A percentile compares a stretch with the other conserved stretches of the same genome.
phyloP scores from a whole-genome alignment of 1,139 yeast genomes.

The Debaryomyces singareniensis region DNA sequence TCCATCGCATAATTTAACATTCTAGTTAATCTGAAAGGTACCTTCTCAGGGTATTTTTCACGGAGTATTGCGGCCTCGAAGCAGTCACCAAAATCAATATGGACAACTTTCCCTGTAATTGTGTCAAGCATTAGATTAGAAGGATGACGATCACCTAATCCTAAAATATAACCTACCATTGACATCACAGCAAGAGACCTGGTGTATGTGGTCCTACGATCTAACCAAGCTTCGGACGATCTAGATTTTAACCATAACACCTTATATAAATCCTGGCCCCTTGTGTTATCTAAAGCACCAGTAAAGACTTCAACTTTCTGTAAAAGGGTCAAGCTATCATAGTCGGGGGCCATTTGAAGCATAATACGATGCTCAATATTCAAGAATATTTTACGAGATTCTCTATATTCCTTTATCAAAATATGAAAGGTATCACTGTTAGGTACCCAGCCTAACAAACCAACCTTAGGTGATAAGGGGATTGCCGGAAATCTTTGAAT shows the following conservation, averaged over 20 bases:
- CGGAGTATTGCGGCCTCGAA: constrained; percentile 96
- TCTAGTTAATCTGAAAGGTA: constrained; percentile 92
- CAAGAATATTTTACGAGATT: constrained; percentile 78
- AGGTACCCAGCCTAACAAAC: constrained; percentile 94
- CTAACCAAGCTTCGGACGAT: constrained; percentile 97
- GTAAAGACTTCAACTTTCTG: constrained; percentile 97
- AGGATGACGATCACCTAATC: constrained; percentile 97
- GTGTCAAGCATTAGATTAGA: constrained; percentile 94
- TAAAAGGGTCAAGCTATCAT: constrained; percentile 77
- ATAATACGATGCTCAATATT: constrained; percentile 93
- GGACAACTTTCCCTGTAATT: constrained; percentile 90
- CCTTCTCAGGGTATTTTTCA: constrained; percentile 96
- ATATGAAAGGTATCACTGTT: constrained; percentile 96
- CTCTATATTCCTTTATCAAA: constrained; percentile 86
- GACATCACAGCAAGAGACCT: constrained; percentile 97
- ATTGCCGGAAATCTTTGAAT: constrained; percentile 90
- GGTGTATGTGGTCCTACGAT: constrained; percentile 92
- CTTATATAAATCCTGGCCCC: constrained; percentile 94
- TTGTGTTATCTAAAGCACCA: constrained; percentile 88
- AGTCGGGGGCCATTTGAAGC: constrained; percentile 98
- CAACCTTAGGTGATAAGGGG: constrained; percentile 96
- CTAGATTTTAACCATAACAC: constrained; percentile 94
- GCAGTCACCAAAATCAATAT: constrained; percentile 98
- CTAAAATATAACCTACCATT: constrained; percentile 94
- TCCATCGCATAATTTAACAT: constrained; percentile 99